Evolutionary conservation across 2,329 filamentous ascomycete species (phyloP).

Genomic region (Gaeumannomyces sp.): DNA sequence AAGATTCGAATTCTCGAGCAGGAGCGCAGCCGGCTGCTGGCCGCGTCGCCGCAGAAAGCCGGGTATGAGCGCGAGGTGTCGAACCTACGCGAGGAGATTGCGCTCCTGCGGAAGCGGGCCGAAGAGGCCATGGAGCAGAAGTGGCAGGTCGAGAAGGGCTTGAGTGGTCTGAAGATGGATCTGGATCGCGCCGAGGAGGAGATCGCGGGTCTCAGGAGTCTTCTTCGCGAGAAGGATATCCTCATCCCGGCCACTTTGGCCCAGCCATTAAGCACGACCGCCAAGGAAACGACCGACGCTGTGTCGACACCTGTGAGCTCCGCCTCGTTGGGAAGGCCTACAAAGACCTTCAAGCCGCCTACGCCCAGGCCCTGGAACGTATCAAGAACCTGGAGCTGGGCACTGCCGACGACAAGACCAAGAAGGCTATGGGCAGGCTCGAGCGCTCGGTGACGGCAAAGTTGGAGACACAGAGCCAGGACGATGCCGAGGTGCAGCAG

Average conservation of each 20-base stretch:
- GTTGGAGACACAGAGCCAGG: not conserved
- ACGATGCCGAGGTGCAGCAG: not conserved
- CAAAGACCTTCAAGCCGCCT: conserved; percentile 66
- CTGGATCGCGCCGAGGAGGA: conserved; percentile 93
- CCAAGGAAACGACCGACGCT: conserved; percentile 15
- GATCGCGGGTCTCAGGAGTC: conserved; percentile 70
- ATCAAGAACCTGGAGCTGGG: conserved; percentile 58
- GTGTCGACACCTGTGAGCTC: conserved; percentile 52
- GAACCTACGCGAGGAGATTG: conserved; percentile 76
- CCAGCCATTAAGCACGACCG: conserved; percentile 28
- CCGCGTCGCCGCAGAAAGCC: conserved; percentile 62
- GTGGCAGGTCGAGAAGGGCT: conserved; percentile 46
- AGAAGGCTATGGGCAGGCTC: conserved; percentile 56
- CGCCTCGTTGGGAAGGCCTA: conserved; percentile 66
- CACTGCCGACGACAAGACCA: conserved; percentile 51
- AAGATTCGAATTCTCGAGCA: conserved; percentile 69
- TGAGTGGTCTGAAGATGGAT: conserved; percentile 68
- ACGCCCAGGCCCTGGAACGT: conserved; percentile 58
- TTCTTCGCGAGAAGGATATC: conserved; percentile 80
- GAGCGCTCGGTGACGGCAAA: conserved; percentile 59
- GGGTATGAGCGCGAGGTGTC: conserved; percentile 82
- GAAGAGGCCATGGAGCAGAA: conserved; percentile 95
- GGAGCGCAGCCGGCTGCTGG: conserved; percentile 69
- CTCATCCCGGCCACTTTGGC: conserved; percentile 57
- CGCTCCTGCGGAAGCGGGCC: conserved; percentile 73